Base-by-base conservation (phyloP, 2,329 filamentous ascomycete species). In the Aureobasidium pullulans region DNA sequence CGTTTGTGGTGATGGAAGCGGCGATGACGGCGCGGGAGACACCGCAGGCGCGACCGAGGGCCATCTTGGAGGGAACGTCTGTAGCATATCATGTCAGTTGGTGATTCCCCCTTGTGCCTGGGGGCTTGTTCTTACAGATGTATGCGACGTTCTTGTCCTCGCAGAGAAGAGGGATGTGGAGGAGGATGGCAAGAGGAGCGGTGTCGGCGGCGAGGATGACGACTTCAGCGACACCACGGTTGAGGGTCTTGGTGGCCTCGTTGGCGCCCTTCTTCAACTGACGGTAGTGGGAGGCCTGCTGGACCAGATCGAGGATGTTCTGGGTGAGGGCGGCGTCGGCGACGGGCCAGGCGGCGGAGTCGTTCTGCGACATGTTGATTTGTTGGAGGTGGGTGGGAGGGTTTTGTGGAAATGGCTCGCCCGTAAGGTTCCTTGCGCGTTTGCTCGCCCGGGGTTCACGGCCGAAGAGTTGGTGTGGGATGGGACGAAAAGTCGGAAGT, bases 171-270 rank as follows among this genome's bases (percentile, higher is more conserved):
- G 93, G 93, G 44, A 96, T 80, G 76, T 96, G 91, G 62, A 96
- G 83, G 50, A 96, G 81, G 57, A 96, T 96, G 57, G 90, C 88
- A 54, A 96, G 82, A 43, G 92, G 92, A 61, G 84, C 83, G 67
- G 90, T 94, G 73, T 97, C 93, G 64, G 90, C 91, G 49, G 91
- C 90, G 58, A 96, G 84, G 67, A 97, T 83, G 70, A 96, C 86
- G 64, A 97, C 80, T 78, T 97, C 93, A 66, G 85, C 85, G 63
- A 93, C 91, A 77, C 93, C 92, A 16, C 63, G 57, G 56, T 65
- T 64, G 43, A 65, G 59, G 16, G 61, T 64, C 57, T 64, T 65
- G 40, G 58, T 66, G 46, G 63, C 64, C 59, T 90, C 88, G 81
- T 92, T 93, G 72, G 89, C 89, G 63, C 90, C 89, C 81, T 94